These are phyloP conservation scores for Trebouxiophyceae sp. DNA, from an alignment of 163 green algal genomes.

Conservation along the genomic window DNA sequence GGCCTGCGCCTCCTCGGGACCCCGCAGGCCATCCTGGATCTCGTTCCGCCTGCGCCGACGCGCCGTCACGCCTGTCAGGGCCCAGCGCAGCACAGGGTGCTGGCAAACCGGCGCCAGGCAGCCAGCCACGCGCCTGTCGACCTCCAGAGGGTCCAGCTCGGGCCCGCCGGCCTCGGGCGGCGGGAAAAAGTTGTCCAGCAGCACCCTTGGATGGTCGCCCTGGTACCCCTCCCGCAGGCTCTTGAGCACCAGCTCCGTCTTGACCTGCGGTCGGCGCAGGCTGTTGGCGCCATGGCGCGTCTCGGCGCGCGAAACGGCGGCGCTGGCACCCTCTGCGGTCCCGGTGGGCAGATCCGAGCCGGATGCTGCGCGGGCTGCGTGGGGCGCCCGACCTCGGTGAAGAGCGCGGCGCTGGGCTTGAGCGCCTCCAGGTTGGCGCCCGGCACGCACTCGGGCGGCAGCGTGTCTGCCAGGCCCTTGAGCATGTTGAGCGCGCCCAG, in stretches of 20 bases:
- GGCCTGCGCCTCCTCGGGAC: neutral
- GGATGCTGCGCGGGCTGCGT: too few relatives aligned
- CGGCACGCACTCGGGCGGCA: conserved; percentile 1
- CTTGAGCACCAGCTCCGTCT: conserved; percentile 18
- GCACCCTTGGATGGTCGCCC: neutral
- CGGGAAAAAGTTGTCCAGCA: conserved; percentile 16
- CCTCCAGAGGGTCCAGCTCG: conserved; percentile 3
- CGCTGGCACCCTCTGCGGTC: too few relatives aligned
- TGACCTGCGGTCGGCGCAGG: conserved; percentile 6
- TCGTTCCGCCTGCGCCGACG: conserved; percentile 3
- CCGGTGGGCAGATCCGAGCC: too few relatives aligned
- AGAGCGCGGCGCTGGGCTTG: conserved; percentile 10
- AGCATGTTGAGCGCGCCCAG: conserved; percentile 18
- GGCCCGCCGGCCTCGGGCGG: neutral
- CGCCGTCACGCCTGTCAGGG: too few relatives aligned
- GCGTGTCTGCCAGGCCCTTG: conserved; percentile 3
- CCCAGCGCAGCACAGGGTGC: too few relatives aligned
- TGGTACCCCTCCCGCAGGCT: conserved; percentile 7
- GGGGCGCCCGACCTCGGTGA: conserved; percentile 13
- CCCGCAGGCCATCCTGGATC: neutral
- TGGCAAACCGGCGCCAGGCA: too few relatives aligned
- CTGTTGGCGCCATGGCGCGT: neutral
- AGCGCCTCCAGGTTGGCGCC: conserved; percentile 4
- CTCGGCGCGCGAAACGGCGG: neutral
- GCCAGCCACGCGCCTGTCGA: conserved; percentile 14